Percentiles rank a stretch among this genome's conserved stretches.
These are phyloP conservation scores for Amauroascus verrucosus DNA, from an alignment of 2,329 filamentous ascomycete species.

Conservation along the genomic window DNA sequence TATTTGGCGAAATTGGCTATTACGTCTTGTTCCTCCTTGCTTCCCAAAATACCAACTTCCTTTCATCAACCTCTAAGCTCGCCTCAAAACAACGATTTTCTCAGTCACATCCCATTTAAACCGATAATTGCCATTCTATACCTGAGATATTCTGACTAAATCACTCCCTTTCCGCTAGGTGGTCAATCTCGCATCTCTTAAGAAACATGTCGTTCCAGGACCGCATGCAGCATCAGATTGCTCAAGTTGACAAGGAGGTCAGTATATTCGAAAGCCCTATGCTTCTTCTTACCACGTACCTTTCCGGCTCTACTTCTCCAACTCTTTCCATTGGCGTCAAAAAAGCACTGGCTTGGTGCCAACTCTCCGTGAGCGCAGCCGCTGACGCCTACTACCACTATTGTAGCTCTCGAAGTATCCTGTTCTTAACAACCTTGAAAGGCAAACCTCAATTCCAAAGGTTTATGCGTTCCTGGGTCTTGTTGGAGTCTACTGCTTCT, in stretches of 20 bases:
- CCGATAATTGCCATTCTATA: background rate
- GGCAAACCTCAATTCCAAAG: conserved; percentile 58
- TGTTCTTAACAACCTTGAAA: conserved; percentile 57
- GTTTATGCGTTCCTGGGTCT: conserved; percentile 57
- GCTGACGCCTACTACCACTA: conserved; percentile 4
- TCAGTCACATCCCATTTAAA: background rate
- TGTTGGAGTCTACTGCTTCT: conserved; percentile 57
- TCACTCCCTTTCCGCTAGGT: background rate
- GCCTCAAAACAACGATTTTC: background rate
- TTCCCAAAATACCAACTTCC: conserved; percentile 8
- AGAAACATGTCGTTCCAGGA: conserved; percentile 43
- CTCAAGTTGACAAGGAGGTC: conserved; percentile 60
- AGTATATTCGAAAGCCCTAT: conserved; percentile 20
- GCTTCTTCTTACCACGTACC: background rate
- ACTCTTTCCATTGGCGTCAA: background rate
- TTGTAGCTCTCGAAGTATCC: conserved; percentile 60
- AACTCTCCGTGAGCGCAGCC: background rate
- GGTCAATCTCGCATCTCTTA: background rate
- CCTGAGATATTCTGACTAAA: background rate
- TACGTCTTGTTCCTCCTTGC: conserved; percentile 11
- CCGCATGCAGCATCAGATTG: conserved; percentile 52
- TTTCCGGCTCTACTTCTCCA: background rate
- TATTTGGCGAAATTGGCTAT: conserved; percentile 12
- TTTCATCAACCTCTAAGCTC: conserved; percentile 4
- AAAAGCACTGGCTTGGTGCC: background rate